phyloP scores from a whole-genome alignment of 1,284 basidiomycete species.

The Erythrobasidium hasegawianum region DNA sequence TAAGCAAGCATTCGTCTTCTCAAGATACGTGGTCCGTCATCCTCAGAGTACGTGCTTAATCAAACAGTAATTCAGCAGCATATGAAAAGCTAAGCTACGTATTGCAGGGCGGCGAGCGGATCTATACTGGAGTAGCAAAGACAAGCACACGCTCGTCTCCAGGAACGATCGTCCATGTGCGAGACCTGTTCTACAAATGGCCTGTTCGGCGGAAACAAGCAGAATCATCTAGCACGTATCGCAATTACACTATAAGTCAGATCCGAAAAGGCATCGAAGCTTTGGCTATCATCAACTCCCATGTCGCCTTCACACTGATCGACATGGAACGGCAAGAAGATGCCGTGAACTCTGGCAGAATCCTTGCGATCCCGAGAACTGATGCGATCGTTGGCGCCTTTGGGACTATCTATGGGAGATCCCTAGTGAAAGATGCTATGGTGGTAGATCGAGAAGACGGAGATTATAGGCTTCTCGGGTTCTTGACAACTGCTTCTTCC shows the following conservation, averaged over 20 bases:
- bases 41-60: conserved; percentile 8
- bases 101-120: conserved; percentile 58
- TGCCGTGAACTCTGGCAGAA: background rate
- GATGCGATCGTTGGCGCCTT: background rate
- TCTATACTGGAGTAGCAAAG: conserved; percentile 68
- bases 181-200: conserved; percentile 80
- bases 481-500: conserved; percentile 38
- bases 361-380: background rate
- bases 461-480: conserved; percentile 31
- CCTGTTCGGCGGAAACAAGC: conserved; percentile 57
- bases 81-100: background rate
- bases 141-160: conserved; percentile 64
- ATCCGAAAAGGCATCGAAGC: conserved; percentile 68
- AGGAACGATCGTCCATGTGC: conserved; percentile 73
- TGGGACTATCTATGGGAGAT: conserved; percentile 16
- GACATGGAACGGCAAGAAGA: conserved; percentile 48
- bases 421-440: background rate
- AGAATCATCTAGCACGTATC: conserved; percentile 36
- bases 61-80: too few species aligned
- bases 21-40: conserved; percentile 47
- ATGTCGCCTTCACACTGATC: conserved; percentile 66
- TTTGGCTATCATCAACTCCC: conserved; percentile 66
- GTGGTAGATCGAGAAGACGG: background rate
- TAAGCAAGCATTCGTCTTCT: conserved; percentile 55
- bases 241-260: conserved; percentile 59